Percentiles rank a stretch among this genome's conserved stretches.
Evolutionary conservation across 352 stramenopile genomes (phyloP).

Genomic region (Globisporangium emineosum): DNA sequence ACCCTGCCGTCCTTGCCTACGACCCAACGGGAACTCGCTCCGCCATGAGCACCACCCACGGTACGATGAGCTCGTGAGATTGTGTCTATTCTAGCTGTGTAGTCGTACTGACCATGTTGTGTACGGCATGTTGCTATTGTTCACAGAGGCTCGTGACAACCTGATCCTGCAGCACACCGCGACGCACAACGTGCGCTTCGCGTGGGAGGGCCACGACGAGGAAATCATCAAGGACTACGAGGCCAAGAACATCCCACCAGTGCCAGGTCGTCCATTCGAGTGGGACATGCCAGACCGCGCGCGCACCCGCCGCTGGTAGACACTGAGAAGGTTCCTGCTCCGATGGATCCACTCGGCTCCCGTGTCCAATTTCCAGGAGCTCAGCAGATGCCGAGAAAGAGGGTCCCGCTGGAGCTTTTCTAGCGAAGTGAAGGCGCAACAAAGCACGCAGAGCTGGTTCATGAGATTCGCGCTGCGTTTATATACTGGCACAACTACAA

Average conservation of each 20-base stretch:
- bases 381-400: neutral
- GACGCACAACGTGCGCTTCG: conserved; percentile 81
- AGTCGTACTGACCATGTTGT: neutral
- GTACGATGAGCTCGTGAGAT: conserved; percentile 17
- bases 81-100: neutral
- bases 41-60: conserved; percentile 82
- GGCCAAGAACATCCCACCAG: conserved; percentile 69
- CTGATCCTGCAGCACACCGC: conserved; percentile 64
- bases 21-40: conserved; percentile 84
- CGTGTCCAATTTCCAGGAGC: no score
- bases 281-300: conserved; percentile 68
- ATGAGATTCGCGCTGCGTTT: neutral
- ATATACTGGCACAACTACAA: neutral
- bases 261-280: conserved; percentile 62
- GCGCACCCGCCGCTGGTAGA: conserved; percentile 67
- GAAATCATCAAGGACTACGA: conserved; percentile 73
- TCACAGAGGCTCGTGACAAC: conserved; percentile 58
- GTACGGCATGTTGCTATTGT: neutral
- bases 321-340: no score
- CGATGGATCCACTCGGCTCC: no score
- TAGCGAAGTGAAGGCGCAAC: neutral
- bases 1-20: conserved; percentile 81
- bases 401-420: neutral
- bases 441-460: neutral
- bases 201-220: conserved; percentile 73